These are phyloP conservation scores for Stephanodiscus triporus DNA, from an alignment of 108 stramenopile genomes.

Conservation along the genomic window DNA sequence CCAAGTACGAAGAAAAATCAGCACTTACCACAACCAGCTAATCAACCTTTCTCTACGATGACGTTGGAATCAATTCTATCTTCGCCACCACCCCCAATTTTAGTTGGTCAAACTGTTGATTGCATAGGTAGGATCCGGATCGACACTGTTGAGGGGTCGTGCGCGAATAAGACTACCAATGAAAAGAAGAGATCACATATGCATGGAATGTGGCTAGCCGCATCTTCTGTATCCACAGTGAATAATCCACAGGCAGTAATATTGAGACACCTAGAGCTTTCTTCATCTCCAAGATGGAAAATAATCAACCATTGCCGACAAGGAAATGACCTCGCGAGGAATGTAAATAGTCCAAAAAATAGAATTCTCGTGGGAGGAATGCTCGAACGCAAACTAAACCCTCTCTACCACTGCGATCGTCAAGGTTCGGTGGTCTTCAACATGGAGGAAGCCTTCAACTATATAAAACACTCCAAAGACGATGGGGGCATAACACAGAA, in stretches of 20 bases:
- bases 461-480: constrained; percentile 36
- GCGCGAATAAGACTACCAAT: background rate
- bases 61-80: constrained; percentile 16
- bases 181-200: background rate
- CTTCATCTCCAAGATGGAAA: constrained; percentile 8
- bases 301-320: background rate
- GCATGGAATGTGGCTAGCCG: constrained; percentile 23
- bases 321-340: background rate
- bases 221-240: constrained; percentile 37
- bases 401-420: constrained; percentile 22
- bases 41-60: background rate
- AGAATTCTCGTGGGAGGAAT: constrained; percentile 29
- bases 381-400: constrained; percentile 34
- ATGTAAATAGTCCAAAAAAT: constrained; percentile 29
- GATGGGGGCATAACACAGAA: constrained; percentile 36
- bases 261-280: constrained; percentile 46
- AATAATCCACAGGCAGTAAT: constrained; percentile 37
- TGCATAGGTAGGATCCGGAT: constrained; percentile 43
- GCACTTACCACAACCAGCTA: background rate
- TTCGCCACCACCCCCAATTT: constrained; percentile 18
- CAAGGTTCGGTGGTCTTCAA: constrained; percentile 27
- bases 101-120: constrained; percentile 39
- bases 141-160: background rate
- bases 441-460: constrained; percentile 39
- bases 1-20: constrained; percentile 2